A percentile compares a stretch with the other conserved stretches of the same genome.
Evolutionary conservation across 1,139 yeast species (phyloP).

Genomic region (Tardiomyces blankii): DNA sequence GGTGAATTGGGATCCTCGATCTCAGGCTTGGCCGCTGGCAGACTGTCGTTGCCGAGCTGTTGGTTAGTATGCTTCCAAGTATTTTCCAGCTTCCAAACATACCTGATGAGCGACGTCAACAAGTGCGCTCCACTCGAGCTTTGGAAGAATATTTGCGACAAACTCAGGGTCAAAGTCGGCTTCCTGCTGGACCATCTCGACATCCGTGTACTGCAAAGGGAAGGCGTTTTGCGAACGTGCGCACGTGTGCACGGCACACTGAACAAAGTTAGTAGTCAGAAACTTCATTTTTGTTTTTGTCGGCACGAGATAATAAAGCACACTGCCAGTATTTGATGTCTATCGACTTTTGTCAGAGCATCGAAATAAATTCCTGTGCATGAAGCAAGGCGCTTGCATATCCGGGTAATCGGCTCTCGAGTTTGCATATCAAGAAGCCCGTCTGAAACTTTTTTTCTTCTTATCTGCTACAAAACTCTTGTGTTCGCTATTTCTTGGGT

Average conservation of each 20-base stretch:
- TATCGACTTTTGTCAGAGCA: slow-evolving; percentile 1
- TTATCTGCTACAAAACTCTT: too few species aligned
- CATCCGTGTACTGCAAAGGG: slow-evolving; percentile 66
- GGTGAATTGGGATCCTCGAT: slow-evolving; percentile 34
- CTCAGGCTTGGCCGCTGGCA: slow-evolving; percentile 61
- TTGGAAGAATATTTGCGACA: slow-evolving; percentile 61
- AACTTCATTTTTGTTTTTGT: slow-evolving; percentile 60
- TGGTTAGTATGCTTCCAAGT: neutral
- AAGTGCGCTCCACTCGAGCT: slow-evolving; percentile 84
- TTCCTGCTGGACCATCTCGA: slow-evolving; percentile 65
- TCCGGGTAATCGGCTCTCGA: neutral
- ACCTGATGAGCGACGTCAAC: slow-evolving; percentile 47
- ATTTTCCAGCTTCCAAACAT: neutral
- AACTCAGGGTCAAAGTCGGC: slow-evolving; percentile 80
- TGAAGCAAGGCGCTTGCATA: neutral
- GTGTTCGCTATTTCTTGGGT: neutral
- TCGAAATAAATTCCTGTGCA: neutral
- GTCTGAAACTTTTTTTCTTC: too few species aligned
- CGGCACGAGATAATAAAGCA: neutral
- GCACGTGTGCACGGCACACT: slow-evolving; percentile 82
- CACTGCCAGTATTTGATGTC: slow-evolving; percentile 2
- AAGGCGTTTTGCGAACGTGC: slow-evolving; percentile 64
- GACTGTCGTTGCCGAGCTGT: slow-evolving; percentile 48
- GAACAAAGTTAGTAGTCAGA: slow-evolving; percentile 87
- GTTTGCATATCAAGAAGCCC: too few species aligned